Base-by-base conservation (phyloP, 2,329 filamentous ascomycete species). In the Coniochaeta sp. region DNA sequence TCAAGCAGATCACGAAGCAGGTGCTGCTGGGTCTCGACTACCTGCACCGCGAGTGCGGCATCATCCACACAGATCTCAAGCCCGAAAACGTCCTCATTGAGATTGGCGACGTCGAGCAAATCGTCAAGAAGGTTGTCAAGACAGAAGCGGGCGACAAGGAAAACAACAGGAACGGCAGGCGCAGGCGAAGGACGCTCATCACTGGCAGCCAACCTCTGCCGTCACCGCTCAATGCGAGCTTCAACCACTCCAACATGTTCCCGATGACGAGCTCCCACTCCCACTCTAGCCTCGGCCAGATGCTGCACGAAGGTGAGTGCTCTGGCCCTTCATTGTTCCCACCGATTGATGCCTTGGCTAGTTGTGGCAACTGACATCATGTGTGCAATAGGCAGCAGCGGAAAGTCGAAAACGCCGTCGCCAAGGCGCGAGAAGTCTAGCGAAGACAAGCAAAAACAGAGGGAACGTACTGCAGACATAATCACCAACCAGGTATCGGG, bases 1-100 rank as follows among this genome's bases (percentile, higher is more conserved):
- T 98, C 72, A 97, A 97, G 81, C 95, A 98, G 74, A 99, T 99
- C 75, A 96, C 95, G 33, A 98, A 98, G 76, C 95, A 99, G 77
- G 95, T 98, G 11, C 82, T 99, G 56, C 85, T 99, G 31, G 95
- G 95, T 44, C 81, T 99, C 64, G 95, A 99, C 75, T 98, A 98
- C 73, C 83, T 99, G 43, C 95, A 99, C 74, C 88, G 95, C 68
- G 93, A 99, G 77, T 99, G 95, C 76, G 95, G 95, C 71, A 98
- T 99, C 77, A 97, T 99, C 70, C 95, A 99, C 76, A 98, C 95
- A 62, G 93, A 97, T 72, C 78, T 98, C 67, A 97, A 99, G 76
- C 95, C 95, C 56, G 95, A 99, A 73, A 99, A 99, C 71, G 95
- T 99, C 34, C 81, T 99, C 65, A 98, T 99, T 72, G 95, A 99